Evolutionary conservation across 495 filamentous ascomycete species (phyloP).

Genomic region (Parachaetomium inaequale): DNA sequence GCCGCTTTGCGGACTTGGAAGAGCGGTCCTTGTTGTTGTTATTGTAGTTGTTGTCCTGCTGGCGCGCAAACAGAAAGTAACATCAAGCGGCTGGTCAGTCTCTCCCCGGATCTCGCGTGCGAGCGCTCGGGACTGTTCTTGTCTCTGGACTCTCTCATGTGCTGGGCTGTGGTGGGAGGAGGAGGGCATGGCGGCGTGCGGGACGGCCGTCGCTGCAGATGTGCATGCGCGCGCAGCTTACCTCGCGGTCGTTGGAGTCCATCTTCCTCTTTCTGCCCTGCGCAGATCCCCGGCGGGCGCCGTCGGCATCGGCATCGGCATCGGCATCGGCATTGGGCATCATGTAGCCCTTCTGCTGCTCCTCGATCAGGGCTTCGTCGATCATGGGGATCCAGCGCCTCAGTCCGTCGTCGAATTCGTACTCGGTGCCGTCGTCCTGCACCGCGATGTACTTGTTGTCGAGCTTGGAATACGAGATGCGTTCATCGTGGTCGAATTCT

Average conservation of each 20-base stretch:
- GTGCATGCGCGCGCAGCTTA: slow-evolving; percentile 41
- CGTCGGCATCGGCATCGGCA: slow-evolving; percentile 58
- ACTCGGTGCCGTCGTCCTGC: slow-evolving; percentile 80
- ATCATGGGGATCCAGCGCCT: slow-evolving; percentile 79
- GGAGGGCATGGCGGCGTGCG: slow-evolving; percentile 10
- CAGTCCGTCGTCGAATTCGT: slow-evolving; percentile 67
- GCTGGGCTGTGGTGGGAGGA: slow-evolving; percentile 15
- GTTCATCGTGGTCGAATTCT: slow-evolving; percentile 76
- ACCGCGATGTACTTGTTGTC: slow-evolving; percentile 81
- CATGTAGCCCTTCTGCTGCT: slow-evolving; percentile 71
- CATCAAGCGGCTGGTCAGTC: slow-evolving; percentile 32
- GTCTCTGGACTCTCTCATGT: slow-evolving; percentile 7
- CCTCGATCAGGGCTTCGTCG: slow-evolving; percentile 74
- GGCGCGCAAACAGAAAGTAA: slow-evolving; percentile 24
- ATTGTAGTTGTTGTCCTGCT: slow-evolving; percentile 26
- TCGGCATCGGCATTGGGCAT: slow-evolving; percentile 51
- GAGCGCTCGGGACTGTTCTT: slow-evolving; percentile 17
- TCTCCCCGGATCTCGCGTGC: slow-evolving; percentile 20
- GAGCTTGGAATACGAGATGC: slow-evolving; percentile 79
- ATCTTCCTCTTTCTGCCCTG: slow-evolving; percentile 72
- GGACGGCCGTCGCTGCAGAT: slow-evolving; percentile 21
- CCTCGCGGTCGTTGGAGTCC: slow-evolving; percentile 55
- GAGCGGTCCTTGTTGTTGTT: slow-evolving; percentile 23
- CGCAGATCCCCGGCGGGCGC: slow-evolving; percentile 34
- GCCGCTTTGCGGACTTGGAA: slow-evolving; percentile 30